Base-by-base conservation (phyloP, 2,329 filamentous ascomycete genomes). In the Fusarium phyllophilum region DNA sequence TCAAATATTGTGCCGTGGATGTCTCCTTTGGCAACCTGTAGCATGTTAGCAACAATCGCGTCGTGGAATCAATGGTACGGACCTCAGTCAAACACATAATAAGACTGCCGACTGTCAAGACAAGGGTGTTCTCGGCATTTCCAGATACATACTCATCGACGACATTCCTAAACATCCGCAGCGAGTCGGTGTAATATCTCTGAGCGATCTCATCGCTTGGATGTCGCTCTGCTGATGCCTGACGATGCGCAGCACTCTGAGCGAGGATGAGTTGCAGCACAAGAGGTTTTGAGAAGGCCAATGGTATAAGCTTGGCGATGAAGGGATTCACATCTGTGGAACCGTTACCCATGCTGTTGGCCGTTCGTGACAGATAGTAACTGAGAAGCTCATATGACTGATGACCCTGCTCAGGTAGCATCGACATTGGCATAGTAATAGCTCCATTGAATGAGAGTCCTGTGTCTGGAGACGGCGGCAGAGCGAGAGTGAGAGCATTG, bases 11-110 rank as follows among this genome's bases (percentile, higher is more conserved):
- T 84, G 6, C 85, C 85, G 20, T 83, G 81, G 49, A 84, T 82
- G 45, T 87, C 85, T 38, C 85, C 85, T 68, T 84, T 57, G 60
- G 85, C 85, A 78, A 75, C 79, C 80, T 74, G 18, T 0, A 22
- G 29, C 2, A 22, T 17, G 68, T 79, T 56, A 76, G 68, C 69
- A 13, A 48, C 3, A 20, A 18, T 8, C 12, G 26, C 1, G n/a
- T 20, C 4, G 26, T 10, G 15, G 8, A 9, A 17, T 26, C 7
- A 5, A 38, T 12, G 22, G 15, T 39, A 73, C 79, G 8, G 61
- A 87, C 85, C 81, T 87, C 85, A 6, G 84, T 85, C 56, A 87
- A 83, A 61, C 83, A 86, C 73, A 87, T 81, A 15, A 86, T 81
- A 15, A 87, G 77, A 38, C 84, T 85, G 7, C 84, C 85, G 17